A percentile compares a stretch with the other conserved stretches of the same genome.
These are phyloP conservation scores for Smittium mucronatum DNA, from an alignment of 371 early-diverging fungal genomes.

Conservation along the genomic window DNA sequence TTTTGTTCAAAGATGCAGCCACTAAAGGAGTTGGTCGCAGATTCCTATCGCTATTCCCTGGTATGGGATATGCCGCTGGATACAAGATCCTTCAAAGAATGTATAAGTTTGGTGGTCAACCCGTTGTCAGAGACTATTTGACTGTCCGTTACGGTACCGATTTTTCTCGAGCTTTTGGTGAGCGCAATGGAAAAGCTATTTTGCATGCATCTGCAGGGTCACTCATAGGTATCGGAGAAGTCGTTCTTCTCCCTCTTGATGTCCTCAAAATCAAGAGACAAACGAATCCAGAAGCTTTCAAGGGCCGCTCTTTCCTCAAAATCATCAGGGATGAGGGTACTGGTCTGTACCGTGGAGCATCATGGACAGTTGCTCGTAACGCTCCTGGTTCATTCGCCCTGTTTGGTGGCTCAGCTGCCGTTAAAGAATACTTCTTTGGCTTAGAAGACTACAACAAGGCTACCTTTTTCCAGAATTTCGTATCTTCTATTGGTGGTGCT, in stretches of 20 bases:
- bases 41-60: slow-evolving; percentile 90
- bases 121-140: slow-evolving; percentile 84
- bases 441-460: slow-evolving; percentile 83
- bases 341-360: slow-evolving; percentile 88
- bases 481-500: slow-evolving; percentile 89
- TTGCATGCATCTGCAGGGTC: slow-evolving; percentile 96
- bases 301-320: slow-evolving; percentile 66
- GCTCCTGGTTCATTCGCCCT: slow-evolving; percentile 96
- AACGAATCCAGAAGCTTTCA: slow-evolving; percentile 81
- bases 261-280: slow-evolving; percentile 95
- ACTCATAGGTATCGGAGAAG: slow-evolving; percentile 92
- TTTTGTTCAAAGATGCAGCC: slow-evolving; percentile 82
- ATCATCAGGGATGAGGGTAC: slow-evolving; percentile 81
- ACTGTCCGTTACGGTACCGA: slow-evolving; percentile 57
- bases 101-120: slow-evolving; percentile 97
- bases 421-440: slow-evolving; percentile 82
- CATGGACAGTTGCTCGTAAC: slow-evolving; percentile 96
- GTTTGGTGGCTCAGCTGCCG: slow-evolving; percentile 89
- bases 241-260: slow-evolving; percentile 88
- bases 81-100: slow-evolving; percentile 90
- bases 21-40: slow-evolving; percentile 52
- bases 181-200: slow-evolving; percentile 84
- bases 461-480: slow-evolving; percentile 95
- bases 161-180: slow-evolving; percentile 78
- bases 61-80: slow-evolving; percentile 92